Conservation (phyloP, 441 rosid genomes). For the Gossypium davidsonii region DNA sequence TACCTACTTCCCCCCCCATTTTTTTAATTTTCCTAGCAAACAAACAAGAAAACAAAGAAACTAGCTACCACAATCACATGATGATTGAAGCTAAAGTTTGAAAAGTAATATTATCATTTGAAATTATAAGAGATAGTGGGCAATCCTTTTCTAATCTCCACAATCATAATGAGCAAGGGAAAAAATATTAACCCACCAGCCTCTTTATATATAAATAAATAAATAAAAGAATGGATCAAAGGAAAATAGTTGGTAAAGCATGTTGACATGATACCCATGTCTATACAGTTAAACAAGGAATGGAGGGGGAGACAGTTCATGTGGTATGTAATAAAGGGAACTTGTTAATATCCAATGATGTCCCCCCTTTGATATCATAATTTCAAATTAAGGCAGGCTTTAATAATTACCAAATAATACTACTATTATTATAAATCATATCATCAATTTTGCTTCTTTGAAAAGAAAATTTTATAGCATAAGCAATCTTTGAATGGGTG, state of each 20-base stretch:
- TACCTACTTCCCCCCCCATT: constrained; percentile 19
- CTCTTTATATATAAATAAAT: constrained; percentile 2
- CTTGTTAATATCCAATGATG: constrained; percentile 30
- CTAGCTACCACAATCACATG: constrained; percentile 1
- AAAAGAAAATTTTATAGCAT: not conserved
- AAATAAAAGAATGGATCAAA: not conserved
- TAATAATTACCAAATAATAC: not conserved
- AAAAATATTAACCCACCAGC: constrained; percentile 30
- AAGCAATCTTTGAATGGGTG: constrained; percentile 27
- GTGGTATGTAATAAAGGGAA: constrained; percentile 42
- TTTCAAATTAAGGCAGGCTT: not conserved
- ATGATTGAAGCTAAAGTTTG: constrained; percentile 7
- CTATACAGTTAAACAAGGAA: constrained; percentile 46
- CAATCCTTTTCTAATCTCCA: constrained; percentile 36
- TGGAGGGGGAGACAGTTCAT: constrained; percentile 76
- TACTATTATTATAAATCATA: not conserved
- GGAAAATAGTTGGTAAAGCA: constrained; percentile 40
- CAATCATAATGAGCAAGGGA: constrained; percentile 32
- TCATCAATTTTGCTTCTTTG: not conserved
- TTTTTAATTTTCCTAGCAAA: constrained; percentile 3
- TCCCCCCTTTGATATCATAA: constrained; percentile 10
- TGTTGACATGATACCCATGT: constrained; percentile 67
- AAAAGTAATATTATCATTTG: not conserved
- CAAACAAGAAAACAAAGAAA: constrained; percentile 13
- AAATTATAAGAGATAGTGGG: constrained; percentile 22